phyloP scores from a whole-genome alignment of 768 basidiomycete species.

The Chalciporus chontae region DNA sequence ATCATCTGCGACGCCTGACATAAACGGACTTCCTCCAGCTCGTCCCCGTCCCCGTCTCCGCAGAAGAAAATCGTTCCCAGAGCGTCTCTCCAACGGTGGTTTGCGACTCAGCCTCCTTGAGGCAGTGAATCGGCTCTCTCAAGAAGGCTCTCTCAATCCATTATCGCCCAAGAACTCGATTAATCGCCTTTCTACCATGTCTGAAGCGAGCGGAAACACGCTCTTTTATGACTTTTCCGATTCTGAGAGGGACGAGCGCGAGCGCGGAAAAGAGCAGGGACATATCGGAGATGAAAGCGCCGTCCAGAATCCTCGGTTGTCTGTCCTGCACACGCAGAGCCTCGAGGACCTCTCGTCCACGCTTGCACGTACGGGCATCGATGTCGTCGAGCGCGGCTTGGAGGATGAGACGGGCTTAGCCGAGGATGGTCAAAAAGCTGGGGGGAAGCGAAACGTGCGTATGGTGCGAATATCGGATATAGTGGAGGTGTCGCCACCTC shows the following conservation, averaged over 20 bases:
- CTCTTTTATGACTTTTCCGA: slow-evolving; percentile 23
- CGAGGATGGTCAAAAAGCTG: slow-evolving; percentile 2
- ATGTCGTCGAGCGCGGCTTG: background rate
- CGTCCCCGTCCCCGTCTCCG: slow-evolving; percentile 14
- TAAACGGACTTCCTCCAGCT: background rate
- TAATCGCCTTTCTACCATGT: slow-evolving; percentile 23
- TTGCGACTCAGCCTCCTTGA: slow-evolving; percentile 25
- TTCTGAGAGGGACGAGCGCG: background rate
- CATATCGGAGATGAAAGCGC: background rate
- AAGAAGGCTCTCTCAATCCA: slow-evolving; percentile 11
- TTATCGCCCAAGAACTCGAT: slow-evolving; percentile 3
- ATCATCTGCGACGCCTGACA: background rate
- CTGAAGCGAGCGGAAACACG: slow-evolving; percentile 26
- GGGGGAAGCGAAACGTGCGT: slow-evolving; percentile 20
- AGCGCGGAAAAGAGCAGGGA: background rate
- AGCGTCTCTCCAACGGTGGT: slow-evolving; percentile 18
- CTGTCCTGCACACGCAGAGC: slow-evolving; percentile 18
- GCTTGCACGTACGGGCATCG: slow-evolving; percentile 19
- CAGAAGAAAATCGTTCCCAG: slow-evolving; percentile 25
- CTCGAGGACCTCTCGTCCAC: slow-evolving; percentile 23
- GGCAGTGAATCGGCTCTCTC: slow-evolving; percentile 25
- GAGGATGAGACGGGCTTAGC: background rate
- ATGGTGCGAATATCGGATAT: slow-evolving; percentile 24
- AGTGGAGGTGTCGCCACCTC: slow-evolving; percentile 18
- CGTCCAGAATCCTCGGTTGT: background rate